phyloP scores from a whole-genome alignment of 179 eudicot genomes.

The Nepenthes alata region DNA sequence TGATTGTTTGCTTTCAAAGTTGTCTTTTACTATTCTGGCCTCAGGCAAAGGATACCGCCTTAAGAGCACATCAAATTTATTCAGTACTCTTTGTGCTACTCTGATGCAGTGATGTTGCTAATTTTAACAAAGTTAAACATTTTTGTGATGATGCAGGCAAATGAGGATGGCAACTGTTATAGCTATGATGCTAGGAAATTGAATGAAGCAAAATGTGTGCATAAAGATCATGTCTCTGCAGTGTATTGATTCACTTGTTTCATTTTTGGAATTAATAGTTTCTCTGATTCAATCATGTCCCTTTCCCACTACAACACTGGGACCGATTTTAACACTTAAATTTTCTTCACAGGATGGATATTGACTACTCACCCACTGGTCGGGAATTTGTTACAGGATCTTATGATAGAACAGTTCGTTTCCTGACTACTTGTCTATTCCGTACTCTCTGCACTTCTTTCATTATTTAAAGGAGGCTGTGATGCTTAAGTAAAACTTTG shows the following conservation, averaged over 20 bases:
- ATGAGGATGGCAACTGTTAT: constrained; percentile 88
- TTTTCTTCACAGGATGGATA: constrained; percentile 63
- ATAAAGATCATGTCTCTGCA: constrained; percentile 91
- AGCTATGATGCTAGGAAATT: constrained; percentile 78
- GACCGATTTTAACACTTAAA: no score
- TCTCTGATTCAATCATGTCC: background rate
- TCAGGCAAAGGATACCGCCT: no score
- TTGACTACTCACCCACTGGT: constrained; percentile 96
- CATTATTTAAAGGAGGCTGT: background rate
- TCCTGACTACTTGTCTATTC: background rate
- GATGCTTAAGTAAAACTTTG: constrained; percentile 6
- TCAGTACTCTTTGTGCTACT: no score
- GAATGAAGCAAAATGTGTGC: constrained; percentile 82
- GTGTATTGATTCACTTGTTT: constrained; percentile 39
- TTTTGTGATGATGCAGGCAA: constrained; percentile 46
- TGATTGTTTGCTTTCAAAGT: no score
- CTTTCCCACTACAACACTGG: background rate
- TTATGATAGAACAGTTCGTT: constrained; percentile 86
- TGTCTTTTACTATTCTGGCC: no score
- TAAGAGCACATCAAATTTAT: background rate
- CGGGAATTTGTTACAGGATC: constrained; percentile 98
- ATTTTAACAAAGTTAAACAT: background rate
- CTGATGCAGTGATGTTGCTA: no score
- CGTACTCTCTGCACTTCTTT: background rate
- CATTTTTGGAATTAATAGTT: background rate